These are phyloP conservation scores for Oemleria cerasiformis DNA, from an alignment of 306 rosid species.

Conservation along the genomic window DNA sequence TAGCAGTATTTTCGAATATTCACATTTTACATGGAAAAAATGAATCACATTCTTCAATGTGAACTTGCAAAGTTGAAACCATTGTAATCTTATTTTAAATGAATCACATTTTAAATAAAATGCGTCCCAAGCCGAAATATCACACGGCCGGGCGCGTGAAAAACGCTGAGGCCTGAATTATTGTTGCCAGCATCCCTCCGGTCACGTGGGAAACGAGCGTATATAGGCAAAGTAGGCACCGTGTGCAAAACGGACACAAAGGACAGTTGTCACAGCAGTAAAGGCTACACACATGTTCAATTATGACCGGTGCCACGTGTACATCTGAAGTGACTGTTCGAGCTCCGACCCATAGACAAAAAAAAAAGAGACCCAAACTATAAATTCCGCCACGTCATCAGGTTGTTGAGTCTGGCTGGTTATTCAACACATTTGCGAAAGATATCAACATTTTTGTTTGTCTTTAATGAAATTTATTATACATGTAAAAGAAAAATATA, in stretches of 20 bases:
- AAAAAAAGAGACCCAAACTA: background rate
- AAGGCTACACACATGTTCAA: conserved; percentile 1
- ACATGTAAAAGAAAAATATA: too few species aligned
- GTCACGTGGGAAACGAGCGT: conserved; percentile 58
- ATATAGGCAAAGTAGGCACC: background rate
- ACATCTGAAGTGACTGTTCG: conserved; percentile 25
- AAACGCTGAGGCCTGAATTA: background rate
- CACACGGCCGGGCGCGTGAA: too few species aligned
- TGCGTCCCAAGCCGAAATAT: too few species aligned
- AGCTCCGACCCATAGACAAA: conserved; percentile 13
- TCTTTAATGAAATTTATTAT: too few species aligned
- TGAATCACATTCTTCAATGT: too few species aligned
- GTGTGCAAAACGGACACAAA: conserved; percentile 20
- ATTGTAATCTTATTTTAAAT: too few species aligned
- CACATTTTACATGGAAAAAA: too few species aligned
- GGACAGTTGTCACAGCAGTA: conserved; percentile 37
- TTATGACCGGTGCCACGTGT: conserved; percentile 30
- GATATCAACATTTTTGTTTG: too few species aligned
- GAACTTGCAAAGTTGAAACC: too few species aligned
- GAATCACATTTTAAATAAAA: too few species aligned
- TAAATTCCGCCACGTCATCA: conserved; percentile 30
- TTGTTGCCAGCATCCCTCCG: background rate
- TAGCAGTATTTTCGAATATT: too few species aligned
- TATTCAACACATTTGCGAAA: too few species aligned
- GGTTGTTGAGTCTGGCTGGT: conserved; percentile 15